Evolutionary conservation across 495 filamentous ascomycete species (phyloP).

Genomic region (Lasiosphaeris hirsuta): DNA sequence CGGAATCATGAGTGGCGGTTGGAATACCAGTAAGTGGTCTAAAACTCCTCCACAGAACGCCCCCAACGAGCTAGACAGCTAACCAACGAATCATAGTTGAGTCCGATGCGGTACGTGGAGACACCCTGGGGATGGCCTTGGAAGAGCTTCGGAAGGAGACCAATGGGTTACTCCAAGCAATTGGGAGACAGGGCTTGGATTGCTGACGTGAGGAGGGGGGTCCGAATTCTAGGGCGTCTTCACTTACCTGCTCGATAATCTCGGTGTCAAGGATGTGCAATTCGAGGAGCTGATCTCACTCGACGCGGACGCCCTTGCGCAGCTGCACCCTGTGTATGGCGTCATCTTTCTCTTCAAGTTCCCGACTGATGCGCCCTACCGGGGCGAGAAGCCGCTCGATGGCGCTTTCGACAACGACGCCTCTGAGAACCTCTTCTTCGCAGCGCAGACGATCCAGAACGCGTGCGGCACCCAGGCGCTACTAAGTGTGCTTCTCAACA

Average conservation of each 20-base stretch:
- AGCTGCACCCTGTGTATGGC: slow-evolving; percentile 84
- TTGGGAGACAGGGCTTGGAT: too few relatives aligned
- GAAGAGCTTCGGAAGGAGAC: slow-evolving; percentile 10
- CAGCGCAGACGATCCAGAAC: slow-evolving; percentile 97
- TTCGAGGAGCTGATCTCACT: slow-evolving; percentile 95
- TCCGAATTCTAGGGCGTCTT: slow-evolving; percentile 74
- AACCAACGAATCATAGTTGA: slow-evolving; percentile 65
- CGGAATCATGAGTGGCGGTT: slow-evolving; percentile 53
- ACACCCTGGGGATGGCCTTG: slow-evolving; percentile 10
- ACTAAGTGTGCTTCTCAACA: slow-evolving; percentile 87
- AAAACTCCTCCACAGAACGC: neutral
- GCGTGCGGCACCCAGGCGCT: slow-evolving; percentile 97
- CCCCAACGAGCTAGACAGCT: slow-evolving; percentile 13
- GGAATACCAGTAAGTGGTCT: slow-evolving; percentile 52
- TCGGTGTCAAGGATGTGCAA: slow-evolving; percentile 89
- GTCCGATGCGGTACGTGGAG: slow-evolving; percentile 76
- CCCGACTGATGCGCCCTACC: slow-evolving; percentile 67
- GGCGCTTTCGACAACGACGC: slow-evolving; percentile 75
- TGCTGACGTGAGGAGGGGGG: too few relatives aligned
- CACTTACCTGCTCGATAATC: slow-evolving; percentile 86
- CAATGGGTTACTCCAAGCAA: too few relatives aligned
- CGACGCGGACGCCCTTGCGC: slow-evolving; percentile 73
- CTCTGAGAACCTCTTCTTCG: slow-evolving; percentile 82
- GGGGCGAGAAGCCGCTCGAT: slow-evolving; percentile 63
- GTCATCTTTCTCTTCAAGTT: slow-evolving; percentile 99